Base-by-base conservation (phyloP, 1,284 basidiomycete genomes). In the Trichosporon asahii region DNA sequence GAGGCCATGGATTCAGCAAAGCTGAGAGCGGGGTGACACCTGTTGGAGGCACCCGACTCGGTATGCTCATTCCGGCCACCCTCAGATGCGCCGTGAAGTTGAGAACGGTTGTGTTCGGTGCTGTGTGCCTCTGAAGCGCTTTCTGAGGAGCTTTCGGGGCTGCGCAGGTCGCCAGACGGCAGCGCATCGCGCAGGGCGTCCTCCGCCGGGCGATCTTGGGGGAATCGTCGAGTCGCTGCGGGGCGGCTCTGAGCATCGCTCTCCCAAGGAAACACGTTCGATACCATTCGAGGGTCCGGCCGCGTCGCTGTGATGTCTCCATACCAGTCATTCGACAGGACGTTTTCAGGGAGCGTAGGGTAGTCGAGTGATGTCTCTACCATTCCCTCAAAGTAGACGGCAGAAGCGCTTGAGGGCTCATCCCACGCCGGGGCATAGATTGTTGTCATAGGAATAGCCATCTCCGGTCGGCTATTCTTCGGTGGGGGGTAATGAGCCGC, bases 201-300 rank as follows among this genome's bases (percentile, higher is more conserved):
- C 11, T 33, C 31, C 31, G 31, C 31, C 11, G 35, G 11, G 35
- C 7, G 11, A 33, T 88, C 85, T 21, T 83, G 83, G n/a, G 93
- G 94, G 80, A 95, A 94, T 14, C 91, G 88, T 66, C 93, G 88
- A 18, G 87, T 86, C 8, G 92, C 89, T 68, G 86, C 86, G 63
- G 91, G 88, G n/a, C 73, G 68, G 12, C 27, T 27, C 3, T 87
- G 87, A 69, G 87, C 87, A 40, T 77, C 70, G 68, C 88, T 87
- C 80, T 98, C 95, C 95, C 95, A 98, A 8, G 95, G 95, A 80
- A 98, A 98, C n/a, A 97, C 86, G 27, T 87, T 85, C 74, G 90
- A 90, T 31, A 95, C 88, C 76, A 91, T 91, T 31, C 82, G 84
- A 18, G 85, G 87, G 78, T 95, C 90, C 1, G 95, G 93, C 68